Evolutionary conservation across 148 eudicot species (phyloP).

Genomic region (Fagopyrum tataricum): DNA sequence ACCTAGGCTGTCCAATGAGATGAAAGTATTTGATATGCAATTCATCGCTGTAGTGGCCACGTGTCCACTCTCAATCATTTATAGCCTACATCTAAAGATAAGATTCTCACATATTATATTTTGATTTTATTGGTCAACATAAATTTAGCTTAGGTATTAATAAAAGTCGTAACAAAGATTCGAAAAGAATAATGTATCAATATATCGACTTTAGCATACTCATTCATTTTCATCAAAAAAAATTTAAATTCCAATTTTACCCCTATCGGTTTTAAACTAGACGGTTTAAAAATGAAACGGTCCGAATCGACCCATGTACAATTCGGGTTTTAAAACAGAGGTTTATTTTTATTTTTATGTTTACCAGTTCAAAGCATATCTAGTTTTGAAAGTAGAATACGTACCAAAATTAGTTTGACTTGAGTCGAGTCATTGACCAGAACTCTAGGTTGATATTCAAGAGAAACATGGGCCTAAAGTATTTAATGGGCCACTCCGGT

Average conservation of each 20-base stretch:
- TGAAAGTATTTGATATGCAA: slow-evolving; percentile 1
- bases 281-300: too few species aligned
- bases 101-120: not conserved
- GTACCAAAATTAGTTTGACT: too few species aligned
- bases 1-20: slow-evolving; percentile 6
- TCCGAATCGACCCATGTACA: too few species aligned
- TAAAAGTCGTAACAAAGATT: not conserved
- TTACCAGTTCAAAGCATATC: too few species aligned
- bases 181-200: not conserved
- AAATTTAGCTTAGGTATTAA: not conserved
- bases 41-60: not conserved
- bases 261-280: not conserved
- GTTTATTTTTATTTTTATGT: too few species aligned
- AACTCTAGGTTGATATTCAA: too few species aligned
- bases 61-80: not conserved
- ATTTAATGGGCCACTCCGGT: too few species aligned
- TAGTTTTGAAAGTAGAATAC: too few species aligned
- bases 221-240: not conserved
- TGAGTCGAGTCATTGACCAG: too few species aligned
- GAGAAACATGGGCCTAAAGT: too few species aligned
- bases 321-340: too few species aligned
- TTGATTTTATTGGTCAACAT: not conserved
- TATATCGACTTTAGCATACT: not conserved
- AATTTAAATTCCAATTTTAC: not conserved
- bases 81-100: not conserved